phyloP scores from a whole-genome alignment of 768 basidiomycete species.

The Nevesoporus exiguus region DNA sequence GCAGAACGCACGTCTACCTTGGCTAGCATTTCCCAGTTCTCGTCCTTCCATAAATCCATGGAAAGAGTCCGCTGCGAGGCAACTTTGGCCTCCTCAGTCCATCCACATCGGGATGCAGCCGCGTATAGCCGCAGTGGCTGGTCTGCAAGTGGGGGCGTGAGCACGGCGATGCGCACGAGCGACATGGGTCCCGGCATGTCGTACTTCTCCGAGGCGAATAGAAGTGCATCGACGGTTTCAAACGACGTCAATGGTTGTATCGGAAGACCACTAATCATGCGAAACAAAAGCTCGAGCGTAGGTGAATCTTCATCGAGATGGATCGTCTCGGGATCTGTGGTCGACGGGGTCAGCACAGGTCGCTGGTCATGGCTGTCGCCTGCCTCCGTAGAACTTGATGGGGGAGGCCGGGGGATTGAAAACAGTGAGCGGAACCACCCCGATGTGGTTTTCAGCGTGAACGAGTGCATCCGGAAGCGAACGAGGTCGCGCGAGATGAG shows the following conservation, averaged over 20 bases:
- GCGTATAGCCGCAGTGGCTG: slow-evolving; percentile 53
- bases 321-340: slow-evolving; percentile 37
- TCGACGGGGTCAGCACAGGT: slow-evolving; percentile 9
- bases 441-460: slow-evolving; percentile 57
- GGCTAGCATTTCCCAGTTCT: slow-evolving; percentile 42
- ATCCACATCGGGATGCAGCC: slow-evolving; percentile 54
- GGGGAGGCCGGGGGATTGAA: slow-evolving; percentile 44
- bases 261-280: slow-evolving; percentile 59
- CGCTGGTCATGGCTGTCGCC: neutral
- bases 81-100: slow-evolving; percentile 52
- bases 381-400: neutral
- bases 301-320: slow-evolving; percentile 55
- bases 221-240: slow-evolving; percentile 52
- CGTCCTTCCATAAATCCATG: slow-evolving; percentile 47
- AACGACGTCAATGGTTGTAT: slow-evolving; percentile 47
- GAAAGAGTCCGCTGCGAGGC: slow-evolving; percentile 56
- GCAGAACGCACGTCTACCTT: slow-evolving; percentile 50
- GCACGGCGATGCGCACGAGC: slow-evolving; percentile 55
- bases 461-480: slow-evolving; percentile 56
- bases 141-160: slow-evolving; percentile 47
- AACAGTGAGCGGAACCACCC: slow-evolving; percentile 58
- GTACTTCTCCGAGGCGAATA: slow-evolving; percentile 66
- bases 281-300: slow-evolving; percentile 54
- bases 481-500: slow-evolving; percentile 47
- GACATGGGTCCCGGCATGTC: slow-evolving; percentile 65